Percentiles rank a stretch among this genome's conserved stretches.
These are phyloP conservation scores for Scedosporium aurantiacum DNA, from an alignment of 2,329 filamentous ascomycete genomes.

Conservation along the genomic window DNA sequence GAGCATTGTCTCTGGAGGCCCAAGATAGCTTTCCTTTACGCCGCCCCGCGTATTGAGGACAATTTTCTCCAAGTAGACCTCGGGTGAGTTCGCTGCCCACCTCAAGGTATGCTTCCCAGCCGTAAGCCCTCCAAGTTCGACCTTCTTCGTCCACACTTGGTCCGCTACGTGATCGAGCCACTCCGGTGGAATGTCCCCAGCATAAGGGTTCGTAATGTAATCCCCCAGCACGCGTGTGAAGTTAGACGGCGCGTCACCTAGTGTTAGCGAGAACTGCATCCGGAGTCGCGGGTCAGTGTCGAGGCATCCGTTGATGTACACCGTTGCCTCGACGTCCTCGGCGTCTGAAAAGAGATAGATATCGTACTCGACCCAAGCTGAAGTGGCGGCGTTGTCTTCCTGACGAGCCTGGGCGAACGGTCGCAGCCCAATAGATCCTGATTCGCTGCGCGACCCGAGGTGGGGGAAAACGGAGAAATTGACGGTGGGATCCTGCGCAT, in stretches of 20 bases:
- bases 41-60: slow-evolving; percentile 19
- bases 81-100: slow-evolving; percentile 19
- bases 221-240: slow-evolving; percentile 12
- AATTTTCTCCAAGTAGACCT: slow-evolving; percentile 21
- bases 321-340: slow-evolving; percentile 11
- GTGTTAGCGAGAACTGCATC: slow-evolving; percentile 16
- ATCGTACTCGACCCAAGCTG: slow-evolving; percentile 13
- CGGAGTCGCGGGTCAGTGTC: slow-evolving; percentile 17
- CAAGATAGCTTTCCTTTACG: slow-evolving; percentile 17
- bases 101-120: slow-evolving; percentile 16
- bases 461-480: slow-evolving; percentile 16
- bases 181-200: slow-evolving; percentile 12
- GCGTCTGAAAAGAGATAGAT: slow-evolving; percentile 16
- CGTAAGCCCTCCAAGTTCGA: slow-evolving; percentile 12
- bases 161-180: slow-evolving; percentile 18
- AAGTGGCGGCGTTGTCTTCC: slow-evolving; percentile 10
- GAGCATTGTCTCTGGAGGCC: slow-evolving; percentile 16
- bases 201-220: slow-evolving; percentile 11
- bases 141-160: slow-evolving; percentile 16
- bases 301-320: slow-evolving; percentile 19
- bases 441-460: slow-evolving; percentile 19
- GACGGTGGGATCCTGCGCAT: not conserved
- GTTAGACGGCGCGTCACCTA: slow-evolving; percentile 14
- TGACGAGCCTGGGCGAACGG: slow-evolving; percentile 6
- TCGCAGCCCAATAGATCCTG: slow-evolving; percentile 10